Base-by-base conservation (phyloP, 2,329 filamentous ascomycete species). In the Dendryphion nanum region DNA sequence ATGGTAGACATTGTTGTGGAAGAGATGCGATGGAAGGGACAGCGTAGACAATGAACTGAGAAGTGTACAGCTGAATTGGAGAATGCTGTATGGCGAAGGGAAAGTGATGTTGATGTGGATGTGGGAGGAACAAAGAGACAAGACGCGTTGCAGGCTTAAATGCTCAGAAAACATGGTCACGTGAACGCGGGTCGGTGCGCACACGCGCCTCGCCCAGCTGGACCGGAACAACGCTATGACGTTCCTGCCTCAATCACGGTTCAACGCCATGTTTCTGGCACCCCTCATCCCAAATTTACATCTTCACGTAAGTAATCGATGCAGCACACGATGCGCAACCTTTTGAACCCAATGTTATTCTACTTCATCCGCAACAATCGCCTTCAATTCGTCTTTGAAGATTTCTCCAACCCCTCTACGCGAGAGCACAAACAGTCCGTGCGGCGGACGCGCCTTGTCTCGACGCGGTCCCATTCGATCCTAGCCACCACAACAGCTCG, bases 1-100 rank as follows among this genome's bases (percentile, higher is more conserved):
- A 91, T 77, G 48, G 84, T 73, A 69, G 87, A 79, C 88, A 94
- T 93, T 79, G 74, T 3, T 26, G 10, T n/a, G 10, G 23, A 10
- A n/a, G 10, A n/a, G 23, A 26, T 26, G 23, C n/a, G 23, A 26
- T 57, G 47, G 41, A 32, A 36, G 42, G 47, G 35, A 4, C 12
- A 15, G 29, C 8, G 29, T 30, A 30, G 12, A 30, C 12, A 8
- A 17, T 8, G 10, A 30, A n/a, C 16, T 30, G 29, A 15, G 10
- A 17, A 30, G 15, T 30, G n/a, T 30, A n/a, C 13, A 30, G 10
- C 12, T 8, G 2, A 15, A 30, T 10, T 2, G 10, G 16, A 30
- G 29, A 16, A 16, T 4, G 10, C 8, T 8, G 8, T 26, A n/a
- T n/a, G n/a, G 23, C 8, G 49, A 47, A 30, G 37, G 36, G 35